A percentile compares a stretch with the other conserved stretches of the same genome.
Conservation (phyloP, 2,329 filamentous ascomycete genomes). For the Thelonectria olida region DNA sequence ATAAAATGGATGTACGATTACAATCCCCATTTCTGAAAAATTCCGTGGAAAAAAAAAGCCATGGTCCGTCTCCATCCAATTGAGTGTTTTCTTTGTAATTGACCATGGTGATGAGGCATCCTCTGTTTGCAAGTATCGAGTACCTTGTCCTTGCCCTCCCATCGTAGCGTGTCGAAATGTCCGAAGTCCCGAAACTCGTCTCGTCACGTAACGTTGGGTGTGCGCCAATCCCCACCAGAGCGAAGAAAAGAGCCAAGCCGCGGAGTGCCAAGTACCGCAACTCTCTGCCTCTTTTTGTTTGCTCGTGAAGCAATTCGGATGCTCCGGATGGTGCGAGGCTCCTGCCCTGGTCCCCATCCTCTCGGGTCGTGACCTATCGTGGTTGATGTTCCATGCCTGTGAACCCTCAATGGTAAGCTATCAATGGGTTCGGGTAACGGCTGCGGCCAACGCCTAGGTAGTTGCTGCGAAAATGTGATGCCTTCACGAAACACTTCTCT, state of each 20-base stretch:
- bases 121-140: neutral
- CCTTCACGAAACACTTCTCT: no score
- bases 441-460: no score
- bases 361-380: neutral
- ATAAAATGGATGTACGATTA: no score
- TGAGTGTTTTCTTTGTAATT: neutral
- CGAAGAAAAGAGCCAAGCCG: neutral
- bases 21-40: no score
- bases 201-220: no score
- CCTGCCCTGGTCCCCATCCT: neutral
- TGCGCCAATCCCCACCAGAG: conserved; percentile 12
- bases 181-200: neutral
- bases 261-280: neutral
- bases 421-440: neutral
- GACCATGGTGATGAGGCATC: neutral
- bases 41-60: no score
- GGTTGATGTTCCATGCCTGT: neutral
- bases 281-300: conserved; percentile 20
- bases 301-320: conserved; percentile 41
- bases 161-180: neutral
- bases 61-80: neutral
- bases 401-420: neutral
- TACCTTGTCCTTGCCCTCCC: neutral
- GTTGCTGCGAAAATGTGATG: neutral
- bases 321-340: conserved; percentile 28